Evolutionary conservation across 306 rosid genomes (phyloP), one percentile per base, ranked within the genome.

Genomic region (Phaseolus lunatus): DNA sequence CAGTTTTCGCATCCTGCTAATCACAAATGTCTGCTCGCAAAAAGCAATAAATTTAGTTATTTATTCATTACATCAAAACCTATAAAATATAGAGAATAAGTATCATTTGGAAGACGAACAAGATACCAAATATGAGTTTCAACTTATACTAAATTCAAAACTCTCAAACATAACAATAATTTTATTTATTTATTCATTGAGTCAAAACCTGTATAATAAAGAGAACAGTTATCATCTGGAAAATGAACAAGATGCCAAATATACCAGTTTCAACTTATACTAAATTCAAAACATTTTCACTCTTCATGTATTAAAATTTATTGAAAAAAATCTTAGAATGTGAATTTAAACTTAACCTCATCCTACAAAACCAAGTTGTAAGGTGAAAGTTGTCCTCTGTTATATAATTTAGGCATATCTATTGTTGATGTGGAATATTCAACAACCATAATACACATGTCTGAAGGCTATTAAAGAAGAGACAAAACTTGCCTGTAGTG

Each of bases 1-100:
- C 52, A 90, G 78, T 68, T 90, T 91, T 54, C 89, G 83, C 97
- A 90, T 90, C 87, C 86, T 91, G 86, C 87, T 84, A 70, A 88
- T 66, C 64, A 94, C 73, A 53, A 78, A 19, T 63, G 94, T 89
- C 98, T 94, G 74, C 76, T 45, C 44, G 27, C n/a, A 22, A 72
- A 77, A 58, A 73, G 23, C 58, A 68, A 53, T 7, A 23, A 41
- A 67, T 33, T 4, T 24, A 41, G 15, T 47, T 47, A 31, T 73
- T 70, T 23, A 20, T 29, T 52, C 48, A 43, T 68, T 18, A 3
- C 63, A 73, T 31, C 44, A 20, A 68, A 24, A 52, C 24, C 9
- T 22, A 67, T 35, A 72, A 49, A 72, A 33, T 56, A 39, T 14
- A 84, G 22, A 67, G 29, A 76, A 26, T 5, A 48, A 23, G 58